Evolutionary conservation across 78 protist genomes (phyloP).

Genomic region (Chrysochromulina parva): DNA sequence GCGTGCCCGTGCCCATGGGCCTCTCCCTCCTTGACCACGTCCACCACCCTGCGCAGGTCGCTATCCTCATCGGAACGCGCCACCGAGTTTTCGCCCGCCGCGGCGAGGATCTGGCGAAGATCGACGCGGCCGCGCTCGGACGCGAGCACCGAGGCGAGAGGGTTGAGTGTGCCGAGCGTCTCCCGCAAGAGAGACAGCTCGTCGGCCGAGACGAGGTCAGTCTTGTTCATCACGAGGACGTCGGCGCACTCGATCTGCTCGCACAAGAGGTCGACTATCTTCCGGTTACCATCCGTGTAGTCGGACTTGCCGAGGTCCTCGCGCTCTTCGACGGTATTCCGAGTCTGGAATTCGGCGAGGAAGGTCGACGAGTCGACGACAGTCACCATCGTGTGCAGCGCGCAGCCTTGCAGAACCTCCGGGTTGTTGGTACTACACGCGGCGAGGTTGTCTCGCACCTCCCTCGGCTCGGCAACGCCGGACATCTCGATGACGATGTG

Average conservation of each 20-base stretch:
- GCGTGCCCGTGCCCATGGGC: background rate
- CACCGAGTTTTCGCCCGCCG: background rate
- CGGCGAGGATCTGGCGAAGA: background rate
- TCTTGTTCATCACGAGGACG: slow-evolving; percentile 88
- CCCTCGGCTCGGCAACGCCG: slow-evolving; percentile 47
- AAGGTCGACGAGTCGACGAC: slow-evolving; percentile 41
- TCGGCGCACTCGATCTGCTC: slow-evolving; percentile 93
- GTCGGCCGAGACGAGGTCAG: slow-evolving; percentile 7
- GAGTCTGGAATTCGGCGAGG: background rate
- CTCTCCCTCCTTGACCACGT: too few species aligned
- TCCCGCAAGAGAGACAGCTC: background rate
- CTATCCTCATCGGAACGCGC: too few species aligned
- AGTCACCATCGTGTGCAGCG: slow-evolving; percentile 36
- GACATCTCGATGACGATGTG: slow-evolving; percentile 41
- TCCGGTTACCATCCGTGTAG: slow-evolving; percentile 11
- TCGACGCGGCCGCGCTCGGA: background rate
- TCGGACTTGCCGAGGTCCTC: slow-evolving; percentile 10
- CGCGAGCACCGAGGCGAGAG: background rate
- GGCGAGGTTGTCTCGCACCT: slow-evolving; percentile 23
- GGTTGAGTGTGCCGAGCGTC: background rate
- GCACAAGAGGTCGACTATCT: slow-evolving; percentile 74
- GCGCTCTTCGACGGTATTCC: background rate
- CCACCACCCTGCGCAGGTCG: too few species aligned
- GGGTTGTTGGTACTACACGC: background rate
- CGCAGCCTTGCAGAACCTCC: background rate